Conservation (phyloP, 257 asterid species). For the Galeopsis tetrahit region DNA sequence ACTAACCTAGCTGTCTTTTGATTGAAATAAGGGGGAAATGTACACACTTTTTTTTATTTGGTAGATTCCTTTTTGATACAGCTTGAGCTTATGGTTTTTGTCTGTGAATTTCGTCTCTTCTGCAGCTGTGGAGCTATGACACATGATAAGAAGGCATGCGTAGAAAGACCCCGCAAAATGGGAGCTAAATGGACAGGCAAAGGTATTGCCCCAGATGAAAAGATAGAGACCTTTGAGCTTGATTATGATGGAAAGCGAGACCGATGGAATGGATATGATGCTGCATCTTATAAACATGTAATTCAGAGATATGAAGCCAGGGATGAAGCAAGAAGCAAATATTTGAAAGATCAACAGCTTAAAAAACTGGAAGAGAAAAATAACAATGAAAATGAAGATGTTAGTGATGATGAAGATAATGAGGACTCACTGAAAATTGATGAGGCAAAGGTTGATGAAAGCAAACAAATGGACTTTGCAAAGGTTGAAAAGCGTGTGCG, state of each 20-base stretch:
- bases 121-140: slow-evolving; percentile 85
- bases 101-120: slow-evolving; percentile 28
- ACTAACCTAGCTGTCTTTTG: not conserved
- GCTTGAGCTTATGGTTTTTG: not conserved
- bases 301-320: slow-evolving; percentile 78
- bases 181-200: slow-evolving; percentile 75
- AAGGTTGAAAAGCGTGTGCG: slow-evolving; percentile 96
- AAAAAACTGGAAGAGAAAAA: slow-evolving; percentile 83
- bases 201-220: slow-evolving; percentile 75
- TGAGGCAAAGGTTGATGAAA: slow-evolving; percentile 85
- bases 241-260: slow-evolving; percentile 88
- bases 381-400: slow-evolving; percentile 54
- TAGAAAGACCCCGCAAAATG: slow-evolving; percentile 68
- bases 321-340: slow-evolving; percentile 80
- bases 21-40: slow-evolving; percentile 2
- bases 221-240: slow-evolving; percentile 74
- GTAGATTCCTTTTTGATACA: not conserved
- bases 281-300: slow-evolving; percentile 64
- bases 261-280: slow-evolving; percentile 86
- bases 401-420: slow-evolving; percentile 74
- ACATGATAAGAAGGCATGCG: slow-evolving; percentile 61
- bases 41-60: not conserved
- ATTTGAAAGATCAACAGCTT: slow-evolving; percentile 73
- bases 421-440: slow-evolving; percentile 72
- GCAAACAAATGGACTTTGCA: slow-evolving; percentile 95